Evolutionary conservation across 352 stramenopile genomes (phyloP).

Genomic region (Phytophthora hybrid): DNA sequence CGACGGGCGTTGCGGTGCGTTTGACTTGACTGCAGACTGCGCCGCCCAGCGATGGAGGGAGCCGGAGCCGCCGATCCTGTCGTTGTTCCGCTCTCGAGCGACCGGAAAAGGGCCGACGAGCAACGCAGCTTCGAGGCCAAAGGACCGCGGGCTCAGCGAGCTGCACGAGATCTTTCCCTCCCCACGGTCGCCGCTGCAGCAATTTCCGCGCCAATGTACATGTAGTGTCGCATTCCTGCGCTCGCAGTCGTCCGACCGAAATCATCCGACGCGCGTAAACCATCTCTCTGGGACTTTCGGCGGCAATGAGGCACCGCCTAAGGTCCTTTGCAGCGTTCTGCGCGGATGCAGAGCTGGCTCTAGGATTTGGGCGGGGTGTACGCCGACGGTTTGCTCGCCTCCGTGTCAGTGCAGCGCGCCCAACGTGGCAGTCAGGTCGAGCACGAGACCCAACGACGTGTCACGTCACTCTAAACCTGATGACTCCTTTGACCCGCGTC

Average conservation of each 20-base stretch:
- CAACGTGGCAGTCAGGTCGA: conserved; percentile 19
- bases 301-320: conserved; percentile 20
- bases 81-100: conserved; percentile 37
- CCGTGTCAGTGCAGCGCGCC: conserved; percentile 13
- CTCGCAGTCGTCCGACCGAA: conserved; percentile 22
- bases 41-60: conserved; percentile 22
- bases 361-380: conserved; percentile 29
- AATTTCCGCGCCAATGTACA: not conserved
- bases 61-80: conserved; percentile 27
- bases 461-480: conserved; percentile 16
- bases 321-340: conserved; percentile 23
- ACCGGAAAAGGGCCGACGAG: conserved; percentile 27
- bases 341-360: conserved; percentile 19
- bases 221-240: not conserved
- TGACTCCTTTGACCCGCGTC: conserved; percentile 5
- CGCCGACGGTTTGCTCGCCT: conserved; percentile 22
- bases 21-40: not conserved
- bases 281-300: not conserved
- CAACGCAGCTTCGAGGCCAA: conserved; percentile 13
- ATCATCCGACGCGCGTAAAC: conserved; percentile 14
- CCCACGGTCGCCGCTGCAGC: not conserved
- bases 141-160: conserved; percentile 2
- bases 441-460: conserved; percentile 2
- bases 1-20: conserved; percentile 25
- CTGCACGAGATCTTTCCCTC: not conserved